Evolutionary conservation across 2,329 filamentous ascomycete genomes (phyloP).

Genomic region (Coniosporium tulheliwenetii): DNA sequence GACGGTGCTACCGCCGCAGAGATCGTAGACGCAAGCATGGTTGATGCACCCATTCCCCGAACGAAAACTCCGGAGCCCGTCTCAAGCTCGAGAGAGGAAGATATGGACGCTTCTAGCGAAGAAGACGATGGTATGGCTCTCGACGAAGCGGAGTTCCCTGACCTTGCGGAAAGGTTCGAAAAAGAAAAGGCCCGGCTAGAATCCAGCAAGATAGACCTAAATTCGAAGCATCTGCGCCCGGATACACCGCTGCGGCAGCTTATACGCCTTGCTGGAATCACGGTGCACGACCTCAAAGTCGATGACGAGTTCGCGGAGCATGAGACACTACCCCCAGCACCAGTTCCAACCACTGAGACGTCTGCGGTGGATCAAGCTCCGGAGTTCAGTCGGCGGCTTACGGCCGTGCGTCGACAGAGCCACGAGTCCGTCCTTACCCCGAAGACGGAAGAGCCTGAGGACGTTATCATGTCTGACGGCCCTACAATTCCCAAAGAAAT

Average conservation of each 20-base stretch:
- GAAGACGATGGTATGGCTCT: slow-evolving; percentile 31
- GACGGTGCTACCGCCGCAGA: no score
- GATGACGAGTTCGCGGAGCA: no score
- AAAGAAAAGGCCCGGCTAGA: slow-evolving; percentile 27
- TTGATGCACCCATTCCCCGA: no score
- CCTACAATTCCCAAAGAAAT: slow-evolving; percentile 3
- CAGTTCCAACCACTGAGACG: slow-evolving; percentile 1
- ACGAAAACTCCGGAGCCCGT: no score
- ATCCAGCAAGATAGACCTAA: slow-evolving; percentile 26
- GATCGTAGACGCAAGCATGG: no score
- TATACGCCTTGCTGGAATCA: slow-evolving; percentile 23
- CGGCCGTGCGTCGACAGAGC: no score
- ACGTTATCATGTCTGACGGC: slow-evolving; percentile 10
- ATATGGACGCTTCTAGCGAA: slow-evolving; percentile 14
- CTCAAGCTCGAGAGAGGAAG: no score
- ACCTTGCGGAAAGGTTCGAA: slow-evolving; percentile 30
- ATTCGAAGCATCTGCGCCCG: slow-evolving; percentile 23
- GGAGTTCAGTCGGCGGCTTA: no score
- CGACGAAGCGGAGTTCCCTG: slow-evolving; percentile 28
- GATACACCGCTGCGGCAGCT: slow-evolving; percentile 27
- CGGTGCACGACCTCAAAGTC: slow-evolving; percentile 8
- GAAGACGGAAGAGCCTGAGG: slow-evolving; percentile 9
- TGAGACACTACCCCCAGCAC: slow-evolving; percentile 3
- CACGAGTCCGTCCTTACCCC: slow-evolving; percentile 11
- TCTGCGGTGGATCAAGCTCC: background rate